Evolutionary conservation across 2,329 filamentous ascomycete species (phyloP).

Genomic region (Arthroderma uncinatum): DNA sequence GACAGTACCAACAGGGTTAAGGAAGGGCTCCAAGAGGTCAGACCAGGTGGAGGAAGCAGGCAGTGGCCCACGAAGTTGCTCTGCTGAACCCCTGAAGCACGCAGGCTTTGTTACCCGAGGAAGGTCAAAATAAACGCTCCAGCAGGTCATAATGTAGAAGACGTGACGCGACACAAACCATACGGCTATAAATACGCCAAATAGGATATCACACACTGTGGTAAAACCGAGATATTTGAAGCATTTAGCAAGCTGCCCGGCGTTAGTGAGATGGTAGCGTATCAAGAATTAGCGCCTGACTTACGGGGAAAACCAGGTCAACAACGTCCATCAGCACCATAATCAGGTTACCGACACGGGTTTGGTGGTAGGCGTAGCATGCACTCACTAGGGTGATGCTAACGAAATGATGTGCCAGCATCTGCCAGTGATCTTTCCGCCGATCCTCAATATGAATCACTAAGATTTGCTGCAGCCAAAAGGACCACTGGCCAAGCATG

Average conservation of each 20-base stretch:
- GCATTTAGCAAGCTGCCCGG: conserved; percentile 68
- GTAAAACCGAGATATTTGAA: conserved; percentile 76
- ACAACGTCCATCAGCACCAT: conserved; percentile 86
- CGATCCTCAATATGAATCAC: conserved; percentile 90
- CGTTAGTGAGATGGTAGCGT: too few species aligned
- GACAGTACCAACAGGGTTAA: too few species aligned
- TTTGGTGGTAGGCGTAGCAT: conserved; percentile 77
- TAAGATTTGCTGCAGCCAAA: conserved; percentile 87
- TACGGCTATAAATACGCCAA: conserved; percentile 70
- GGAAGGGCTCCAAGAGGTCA: too few species aligned
- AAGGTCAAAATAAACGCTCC: conserved; percentile 25
- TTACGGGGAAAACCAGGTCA: conserved; percentile 73
- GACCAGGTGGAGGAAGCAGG: too few species aligned
- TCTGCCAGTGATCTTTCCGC: conserved; percentile 89
- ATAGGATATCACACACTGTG: conserved; percentile 65
- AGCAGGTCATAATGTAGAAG: conserved; percentile 65
- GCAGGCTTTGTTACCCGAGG: too few species aligned
- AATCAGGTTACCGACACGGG: conserved; percentile 75
- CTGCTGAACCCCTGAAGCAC: too few species aligned
- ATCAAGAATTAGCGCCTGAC: too few species aligned
- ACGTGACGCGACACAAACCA: conserved; percentile 79
- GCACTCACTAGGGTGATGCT: conserved; percentile 67
- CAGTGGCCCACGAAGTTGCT: too few species aligned
- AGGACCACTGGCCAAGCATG: conserved; percentile 76
- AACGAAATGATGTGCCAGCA: conserved; percentile 88